A percentile compares a stretch with the other conserved stretches of the same genome.
phyloP scores from a whole-genome alignment of 1,139 yeast species.

The Candida buenavistaensis region DNA sequence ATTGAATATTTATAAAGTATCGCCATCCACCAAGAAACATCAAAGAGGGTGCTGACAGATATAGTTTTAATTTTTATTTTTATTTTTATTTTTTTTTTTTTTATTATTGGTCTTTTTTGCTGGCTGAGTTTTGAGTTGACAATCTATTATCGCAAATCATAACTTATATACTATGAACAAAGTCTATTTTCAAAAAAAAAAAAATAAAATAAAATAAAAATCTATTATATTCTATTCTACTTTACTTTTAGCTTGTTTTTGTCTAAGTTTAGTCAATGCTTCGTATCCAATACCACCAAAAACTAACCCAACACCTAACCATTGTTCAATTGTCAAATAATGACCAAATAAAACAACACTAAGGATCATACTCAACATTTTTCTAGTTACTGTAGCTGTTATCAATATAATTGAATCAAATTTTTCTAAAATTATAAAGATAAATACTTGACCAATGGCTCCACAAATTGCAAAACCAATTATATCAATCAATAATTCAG shows the following conservation, averaged over 20 bases:
- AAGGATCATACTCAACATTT: slow-evolving; percentile 91
- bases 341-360: slow-evolving; percentile 89
- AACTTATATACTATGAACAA: too few species aligned
- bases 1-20: slow-evolving; percentile 5
- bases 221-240: slow-evolving; percentile 2
- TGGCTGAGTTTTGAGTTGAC: too few species aligned
- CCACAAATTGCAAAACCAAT: slow-evolving; percentile 75
- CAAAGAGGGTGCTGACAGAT: background rate
- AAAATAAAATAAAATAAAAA: too few species aligned
- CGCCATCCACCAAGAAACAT: background rate
- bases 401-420: slow-evolving; percentile 84
- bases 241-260: slow-evolving; percentile 3
- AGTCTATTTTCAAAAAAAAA: too few species aligned
- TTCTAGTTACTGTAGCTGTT: slow-evolving; percentile 93
- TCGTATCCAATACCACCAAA: slow-evolving; percentile 63
- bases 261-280: slow-evolving; percentile 21
- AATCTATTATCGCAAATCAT: too few species aligned
- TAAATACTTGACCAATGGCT: slow-evolving; percentile 88
- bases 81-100: too few species aligned
- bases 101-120: too few species aligned
- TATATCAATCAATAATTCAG: slow-evolving; percentile 56
- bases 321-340: slow-evolving; percentile 58
- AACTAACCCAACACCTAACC: slow-evolving; percentile 77
- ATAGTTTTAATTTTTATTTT: background rate
- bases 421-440: slow-evolving; percentile 76